Base-by-base conservation (phyloP, 2,329 filamentous ascomycete species). In the Aspergillus pseudoterreus region DNA sequence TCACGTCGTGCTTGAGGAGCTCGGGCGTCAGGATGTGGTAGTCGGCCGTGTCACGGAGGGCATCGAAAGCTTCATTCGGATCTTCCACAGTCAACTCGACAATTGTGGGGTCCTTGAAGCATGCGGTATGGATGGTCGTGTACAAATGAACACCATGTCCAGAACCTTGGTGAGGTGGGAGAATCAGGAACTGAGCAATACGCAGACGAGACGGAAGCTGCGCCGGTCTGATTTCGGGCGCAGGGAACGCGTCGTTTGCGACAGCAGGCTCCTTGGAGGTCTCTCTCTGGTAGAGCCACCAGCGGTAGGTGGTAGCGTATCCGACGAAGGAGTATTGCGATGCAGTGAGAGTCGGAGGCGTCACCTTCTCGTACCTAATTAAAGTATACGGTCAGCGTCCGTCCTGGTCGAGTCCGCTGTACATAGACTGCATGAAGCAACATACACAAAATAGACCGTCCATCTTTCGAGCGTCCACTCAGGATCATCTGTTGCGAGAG, bases 71-170 rank as follows among this genome's bases (percentile, higher is more conserved):
- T 66, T 86, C 83, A 60, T 83, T 97, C 0, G 94, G 95, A 55
- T 97, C 92, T 72, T 99, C 94, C 5, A 99, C 86, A 0, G 92
- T 95, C 63, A 99, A 82, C 67, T 97, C 92, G 49, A 84, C 78
- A 6, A 91, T 87, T 54, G 86, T 84, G 0, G 81, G 70, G 51
- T 87, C 82, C 32, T 82, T 77, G 52, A 87, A 78, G 57, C 89
- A 87, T 59, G 84, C 74, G 6, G 80, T 73, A 64, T 90, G 92
- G 59, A 97, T 89, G 45, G 84, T 79, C 53, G 84, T 83, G 76
- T 97, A 99, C 36, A 99, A 82, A 39, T 83, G 80, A 10, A 84
- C 81, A 33, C 92, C 94, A 45, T 92, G 85, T 14, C 91, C 91
- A 55, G 84, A 82, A 55, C 82, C 80, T 67, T 96, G 92, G 70